Conservation (phyloP, 331 rosid genomes). For the Stylosanthes scabra region DNA sequence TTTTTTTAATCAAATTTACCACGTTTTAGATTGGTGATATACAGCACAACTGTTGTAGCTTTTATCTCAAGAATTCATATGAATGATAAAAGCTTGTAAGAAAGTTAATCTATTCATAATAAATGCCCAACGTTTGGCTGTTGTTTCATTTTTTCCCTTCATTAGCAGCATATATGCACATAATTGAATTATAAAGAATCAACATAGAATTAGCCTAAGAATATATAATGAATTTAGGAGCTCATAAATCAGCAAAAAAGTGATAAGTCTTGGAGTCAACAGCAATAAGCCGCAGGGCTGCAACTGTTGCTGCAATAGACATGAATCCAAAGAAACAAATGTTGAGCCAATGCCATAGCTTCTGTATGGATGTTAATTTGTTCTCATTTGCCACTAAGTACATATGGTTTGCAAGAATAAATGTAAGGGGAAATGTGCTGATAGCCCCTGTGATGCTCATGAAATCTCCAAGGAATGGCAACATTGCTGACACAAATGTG, state of each 20-base stretch:
- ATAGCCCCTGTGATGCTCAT: constrained; percentile 98
- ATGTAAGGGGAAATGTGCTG: constrained; percentile 95
- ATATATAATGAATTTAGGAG: constrained; percentile 7
- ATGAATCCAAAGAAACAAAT: constrained; percentile 72
- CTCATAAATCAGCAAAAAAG: constrained; percentile 83
- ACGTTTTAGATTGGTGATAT: neutral
- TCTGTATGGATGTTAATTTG: constrained; percentile 61
- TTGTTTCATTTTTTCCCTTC: neutral
- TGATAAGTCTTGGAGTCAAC: constrained; percentile 81
- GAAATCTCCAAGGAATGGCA: constrained; percentile 99
- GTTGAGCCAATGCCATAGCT: constrained; percentile 95
- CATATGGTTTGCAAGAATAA: constrained; percentile 96
- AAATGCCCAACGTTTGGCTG: neutral
- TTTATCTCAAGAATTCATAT: neutral
- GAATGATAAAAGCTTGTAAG: neutral
- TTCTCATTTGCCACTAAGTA: constrained; percentile 77
- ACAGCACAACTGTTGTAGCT: neutral
- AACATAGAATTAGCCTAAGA: constrained; percentile 26
- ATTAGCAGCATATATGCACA: neutral
- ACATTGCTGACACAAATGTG: constrained; percentile 77
- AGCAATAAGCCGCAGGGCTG: constrained; percentile 81
- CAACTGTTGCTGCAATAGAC: constrained; percentile 81
- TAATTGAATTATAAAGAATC: neutral
- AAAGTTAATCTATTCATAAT: constrained; percentile 18
- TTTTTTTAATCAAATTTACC: neutral